phyloP scores from a whole-genome alignment of 2,329 filamentous ascomycete genomes.

The Aschersonia sp. region DNA sequence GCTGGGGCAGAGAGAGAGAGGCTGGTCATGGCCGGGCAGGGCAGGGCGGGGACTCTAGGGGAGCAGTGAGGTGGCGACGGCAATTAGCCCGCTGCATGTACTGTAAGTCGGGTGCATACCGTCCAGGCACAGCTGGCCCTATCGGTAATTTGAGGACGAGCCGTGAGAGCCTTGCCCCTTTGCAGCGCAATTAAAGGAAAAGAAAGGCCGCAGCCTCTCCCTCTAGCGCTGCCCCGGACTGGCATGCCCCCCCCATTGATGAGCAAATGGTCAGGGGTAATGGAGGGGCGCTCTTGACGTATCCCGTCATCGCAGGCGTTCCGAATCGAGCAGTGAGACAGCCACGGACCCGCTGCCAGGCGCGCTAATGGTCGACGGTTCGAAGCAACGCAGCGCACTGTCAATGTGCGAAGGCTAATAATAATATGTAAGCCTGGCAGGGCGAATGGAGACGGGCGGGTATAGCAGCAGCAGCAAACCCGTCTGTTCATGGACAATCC shows the following conservation, averaged over 20 bases:
- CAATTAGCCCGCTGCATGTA: no score
- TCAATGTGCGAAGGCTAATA: neutral
- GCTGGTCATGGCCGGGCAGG: neutral
- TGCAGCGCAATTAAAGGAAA: neutral
- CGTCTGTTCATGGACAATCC: no score
- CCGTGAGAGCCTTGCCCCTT: no score
- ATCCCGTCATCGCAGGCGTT: neutral
- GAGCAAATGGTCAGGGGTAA: constrained; percentile 1
- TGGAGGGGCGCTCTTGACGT: neutral
- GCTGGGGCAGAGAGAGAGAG: neutral
- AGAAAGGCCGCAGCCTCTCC: neutral
- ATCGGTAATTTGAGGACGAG: no score
- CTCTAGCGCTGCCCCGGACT: neutral
- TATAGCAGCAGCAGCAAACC: no score
- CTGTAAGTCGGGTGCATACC: no score
- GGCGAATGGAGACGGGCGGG: no score
- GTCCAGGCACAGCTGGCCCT: no score
- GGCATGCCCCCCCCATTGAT: neutral
- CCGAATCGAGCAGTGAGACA: constrained; percentile 1
- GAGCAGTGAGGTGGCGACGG: no score
- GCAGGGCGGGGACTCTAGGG: neutral
- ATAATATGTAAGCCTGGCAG: no score
- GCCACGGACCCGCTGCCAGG: neutral
- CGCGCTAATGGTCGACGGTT: neutral
- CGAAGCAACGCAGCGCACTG: neutral